These are phyloP conservation scores for Sporisorium sorghi DNA, from an alignment of 1,284 basidiomycete genomes.

Conservation along the genomic window DNA sequence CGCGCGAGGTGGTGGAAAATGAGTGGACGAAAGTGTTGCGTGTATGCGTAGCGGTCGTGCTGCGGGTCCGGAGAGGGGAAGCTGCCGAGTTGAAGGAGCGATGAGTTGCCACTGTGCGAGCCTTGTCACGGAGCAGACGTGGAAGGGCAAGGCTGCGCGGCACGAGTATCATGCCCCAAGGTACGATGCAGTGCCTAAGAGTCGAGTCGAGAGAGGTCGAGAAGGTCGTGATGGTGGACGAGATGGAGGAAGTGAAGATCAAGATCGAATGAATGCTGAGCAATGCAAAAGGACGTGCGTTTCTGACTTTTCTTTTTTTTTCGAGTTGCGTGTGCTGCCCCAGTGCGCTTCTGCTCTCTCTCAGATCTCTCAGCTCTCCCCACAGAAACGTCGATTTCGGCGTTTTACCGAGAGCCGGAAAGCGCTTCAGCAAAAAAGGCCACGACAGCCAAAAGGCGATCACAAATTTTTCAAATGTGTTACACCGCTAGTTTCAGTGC, in stretches of 20 bases:
- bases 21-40: not conserved
- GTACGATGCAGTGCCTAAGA: conserved; percentile 8
- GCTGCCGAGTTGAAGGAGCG: conserved; percentile 15
- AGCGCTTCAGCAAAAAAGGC: conserved; percentile 3
- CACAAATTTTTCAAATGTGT: conserved; percentile 9
- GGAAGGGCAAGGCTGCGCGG: conserved; percentile 41
- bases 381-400: conserved; percentile 2
- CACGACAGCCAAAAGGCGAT: conserved; percentile 41
- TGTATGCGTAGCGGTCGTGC: not conserved
- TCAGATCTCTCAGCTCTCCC: no score
- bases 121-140: conserved; percentile 43
- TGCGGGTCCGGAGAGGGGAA: conserved; percentile 1
- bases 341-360: not conserved
- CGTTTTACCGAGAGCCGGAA: conserved; percentile 5
- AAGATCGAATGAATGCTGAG: not conserved
- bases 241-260: not conserved
- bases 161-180: conserved; percentile 44
- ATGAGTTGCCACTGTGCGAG: conserved; percentile 16
- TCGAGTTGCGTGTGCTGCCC: no score
- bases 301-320: not conserved
- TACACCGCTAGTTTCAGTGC: not conserved
- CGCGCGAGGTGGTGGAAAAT: conserved; percentile 7
- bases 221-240: not conserved
- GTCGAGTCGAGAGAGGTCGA: not conserved
- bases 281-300: not conserved